Base-by-base conservation (phyloP, 2,329 filamentous ascomycete genomes). In the Penicillium sp. region DNA sequence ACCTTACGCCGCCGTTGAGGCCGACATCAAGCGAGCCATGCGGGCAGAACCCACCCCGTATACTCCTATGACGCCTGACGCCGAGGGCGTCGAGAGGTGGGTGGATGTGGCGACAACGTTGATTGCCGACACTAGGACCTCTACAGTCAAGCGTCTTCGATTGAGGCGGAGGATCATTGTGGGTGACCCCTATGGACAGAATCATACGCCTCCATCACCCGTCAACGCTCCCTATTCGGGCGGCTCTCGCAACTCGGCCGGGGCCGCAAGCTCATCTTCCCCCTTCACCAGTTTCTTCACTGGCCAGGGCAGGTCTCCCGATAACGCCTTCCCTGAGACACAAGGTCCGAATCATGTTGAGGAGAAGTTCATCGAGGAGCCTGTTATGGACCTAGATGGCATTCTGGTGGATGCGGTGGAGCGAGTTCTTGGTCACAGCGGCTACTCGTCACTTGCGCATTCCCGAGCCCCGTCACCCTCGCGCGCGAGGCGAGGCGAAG, bases 351-450 rank as follows among this genome's bases (percentile, higher is more conserved):
- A 57, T n/a, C 71, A 73, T 35, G 76, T 81, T 1, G 81, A 83
- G 54, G 83, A 85, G 63, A 73, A 78, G 58, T 84, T 86, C 53
- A 71, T 79, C 11, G 82, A 84, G 63, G 84, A 87, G 63, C 73
- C 74, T 2, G 81, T 87, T 52, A 83, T 85, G 81, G 84, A 85
- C 63, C 80, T 85, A 55, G 85, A 87, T 62, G 79, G 79, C n/a
- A 85, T 79, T 2, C 76, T 87, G 0, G 81, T 85, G 38, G 83
- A 86, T 68, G 84, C 84, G 7, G 77, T 87, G 25, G 85, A 87
- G 68, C 81, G 82, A 55, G 80, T 85, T 10, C 75, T 87, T 3
- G 78, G 76, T 3, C 79, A 77, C 43, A 80, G 78, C 52, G 77
- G 74, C 5, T 73, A 76, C 42, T 76, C 79, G 1, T 81, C 78